Evolutionary conservation across 2,329 filamentous ascomycete species (phyloP), one percentile per base, ranked within the genome.

Genomic region (Aureobasidium subglaciale): DNA sequence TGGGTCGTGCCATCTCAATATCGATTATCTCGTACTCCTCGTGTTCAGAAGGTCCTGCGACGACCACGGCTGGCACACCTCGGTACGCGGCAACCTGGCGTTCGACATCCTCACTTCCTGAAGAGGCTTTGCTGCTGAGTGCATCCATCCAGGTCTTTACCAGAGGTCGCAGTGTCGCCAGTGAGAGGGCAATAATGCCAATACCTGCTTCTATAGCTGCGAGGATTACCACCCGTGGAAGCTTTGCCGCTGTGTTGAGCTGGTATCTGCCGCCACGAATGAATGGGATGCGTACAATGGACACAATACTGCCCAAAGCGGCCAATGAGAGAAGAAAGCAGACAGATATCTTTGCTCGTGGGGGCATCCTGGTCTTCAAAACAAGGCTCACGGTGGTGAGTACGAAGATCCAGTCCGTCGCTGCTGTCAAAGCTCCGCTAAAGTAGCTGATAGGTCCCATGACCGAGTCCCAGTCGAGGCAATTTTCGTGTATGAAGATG

Each of bases 321-420:
- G 70, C 74, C 10, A 77, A 63, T 2, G 67, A 64, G 32, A 77
- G 64, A 42, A 77, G 65, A 5, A 71, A 57, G 16, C 67, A 63
- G 0, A 75, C 71, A 1, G 71, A 73, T n/a, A 71, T 43, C 58
- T 75, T 76, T 34, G 72, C 69, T 10, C 66, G 65, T n/a, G 59
- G 59, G 25, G 71, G 70, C 64, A 77, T 71, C 43, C 72, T 67
- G 8, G 72, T 64, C 16, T 70, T 69, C 59, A 67, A 68, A 40
- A 77, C 62, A 20, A 75, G 59, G 38, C 69, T 64, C 4, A 70
- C 65, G 1, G 74, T 73, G 6, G 75, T 67, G 13, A 70, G 61
- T 18, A 67, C 68, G 35, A 73, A 64, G 49, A 64, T 57, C 59
- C 64, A 65, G 59, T 73, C 68, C 1, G 69, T 71, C 9, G 65